Evolutionary conservation across 352 stramenopile genomes (phyloP), one percentile per base, ranked within the genome.

Genomic region (Phytophthora pini): DNA sequence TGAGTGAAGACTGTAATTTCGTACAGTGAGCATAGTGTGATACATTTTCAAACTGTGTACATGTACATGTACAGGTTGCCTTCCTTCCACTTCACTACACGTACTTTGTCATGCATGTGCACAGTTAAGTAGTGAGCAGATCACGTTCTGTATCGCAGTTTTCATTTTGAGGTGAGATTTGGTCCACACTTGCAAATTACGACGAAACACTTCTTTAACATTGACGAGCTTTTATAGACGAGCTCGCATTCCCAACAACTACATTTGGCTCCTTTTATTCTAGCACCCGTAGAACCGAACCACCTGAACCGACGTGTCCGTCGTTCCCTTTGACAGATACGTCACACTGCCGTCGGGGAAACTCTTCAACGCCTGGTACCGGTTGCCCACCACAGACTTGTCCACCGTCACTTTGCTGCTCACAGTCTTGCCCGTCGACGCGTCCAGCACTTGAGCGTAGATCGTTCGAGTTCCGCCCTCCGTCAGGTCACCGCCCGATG

Each of bases 361-460:
- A 32, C 51, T 56, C 43, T 77, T 82, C 61, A 89, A 69, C 24
- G 76, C 80, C 67, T 87, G 77, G 74, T 86, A 89, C 6, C 78
- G 70, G 62, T 89, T 89, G 60, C 80, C 80, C 44, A 74, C 58
- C 41, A 87, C 68, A 10, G 61, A 62, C 6, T 53, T 65, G 41
- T 73, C 72, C 13, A 88, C 70, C 13, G 67, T 76, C 27, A 78
- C 68, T 11, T 74, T 76, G 1, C 72, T 62, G 48, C 80, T 84
- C 54, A 87, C 70, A 22, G 69, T 43, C 15, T 67, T 51, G 38
- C 77, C 77, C 24, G 80, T 67, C 9, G 53, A 68, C 17, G 77
- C 55, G 36, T 80, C 71, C 15, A 71, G 66, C 27, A 85, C 70
- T 53, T 89, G 80, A 26, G 78, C 65, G 72, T 82, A 85, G 50